Percentiles rank a stretch among this genome's conserved stretches.
Evolutionary conservation across 2,329 filamentous ascomycete species (phyloP).

Genomic region (Neocatenulostroma microsporum): DNA sequence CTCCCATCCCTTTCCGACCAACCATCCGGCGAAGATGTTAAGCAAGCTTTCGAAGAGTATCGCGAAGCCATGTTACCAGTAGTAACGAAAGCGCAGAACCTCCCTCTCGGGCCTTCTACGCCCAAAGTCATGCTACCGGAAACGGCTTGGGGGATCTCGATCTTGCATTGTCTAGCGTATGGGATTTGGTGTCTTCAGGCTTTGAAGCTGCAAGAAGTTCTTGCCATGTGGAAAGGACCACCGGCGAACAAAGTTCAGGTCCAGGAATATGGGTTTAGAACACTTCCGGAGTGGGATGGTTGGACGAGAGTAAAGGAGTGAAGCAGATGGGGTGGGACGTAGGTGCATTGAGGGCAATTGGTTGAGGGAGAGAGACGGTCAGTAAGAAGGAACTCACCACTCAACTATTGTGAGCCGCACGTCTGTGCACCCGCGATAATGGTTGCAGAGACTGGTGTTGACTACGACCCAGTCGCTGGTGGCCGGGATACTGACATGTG

Average conservation of each 20-base stretch:
- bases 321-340: too few relatives aligned
- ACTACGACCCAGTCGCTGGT: too few relatives aligned
- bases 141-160: constrained; percentile 8
- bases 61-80: constrained; percentile 14
- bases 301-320: too few relatives aligned
- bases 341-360: too few relatives aligned
- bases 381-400: too few relatives aligned
- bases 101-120: constrained; percentile 3
- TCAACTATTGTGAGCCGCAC: too few relatives aligned
- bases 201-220: too few relatives aligned
- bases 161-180: constrained; percentile 8
- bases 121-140: constrained; percentile 6
- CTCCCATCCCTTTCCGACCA: constrained; percentile 10
- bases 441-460: too few relatives aligned
- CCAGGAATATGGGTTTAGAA: constrained; percentile 22
- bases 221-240: constrained; percentile 16
- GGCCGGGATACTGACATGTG: too few relatives aligned
- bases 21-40: too few relatives aligned
- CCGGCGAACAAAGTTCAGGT: constrained; percentile 19
- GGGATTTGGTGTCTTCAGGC: constrained; percentile 15
- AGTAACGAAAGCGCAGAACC: constrained; percentile 16
- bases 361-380: too few relatives aligned
- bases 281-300: constrained; percentile 13
- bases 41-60: constrained; percentile 18
- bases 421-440: too few relatives aligned